These are phyloP conservation scores for Candida tropicalis DNA, from an alignment of 1,139 yeast species.

Conservation along the genomic window DNA sequence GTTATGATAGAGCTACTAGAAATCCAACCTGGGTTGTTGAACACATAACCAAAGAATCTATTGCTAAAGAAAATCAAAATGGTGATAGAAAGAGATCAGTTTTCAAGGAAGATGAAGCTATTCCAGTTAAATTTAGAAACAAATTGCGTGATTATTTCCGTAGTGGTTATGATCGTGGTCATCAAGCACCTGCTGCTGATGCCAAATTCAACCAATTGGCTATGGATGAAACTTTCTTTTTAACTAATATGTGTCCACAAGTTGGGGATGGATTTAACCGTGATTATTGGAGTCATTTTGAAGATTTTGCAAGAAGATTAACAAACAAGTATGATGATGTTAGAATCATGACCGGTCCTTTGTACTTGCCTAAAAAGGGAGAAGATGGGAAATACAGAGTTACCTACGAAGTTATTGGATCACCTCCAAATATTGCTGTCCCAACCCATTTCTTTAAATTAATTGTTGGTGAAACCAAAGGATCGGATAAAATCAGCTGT, in stretches of 20 bases:
- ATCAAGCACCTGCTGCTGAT: constrained; percentile 97
- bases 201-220: constrained; percentile 89
- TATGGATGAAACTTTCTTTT: constrained; percentile 90
- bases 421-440: constrained; percentile 95
- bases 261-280: constrained; percentile 97
- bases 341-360: constrained; percentile 90
- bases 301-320: constrained; percentile 80
- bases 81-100: constrained; percentile 80
- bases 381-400: constrained; percentile 73
- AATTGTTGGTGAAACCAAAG: constrained; percentile 73
- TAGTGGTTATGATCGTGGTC: constrained; percentile 97
- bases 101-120: constrained; percentile 83
- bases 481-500: constrained; percentile 61
- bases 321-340: constrained; percentile 71
- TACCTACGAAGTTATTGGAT: constrained; percentile 89
- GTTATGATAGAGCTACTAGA: constrained; percentile 81
- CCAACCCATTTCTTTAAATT: constrained; percentile 97
- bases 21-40: constrained; percentile 92
- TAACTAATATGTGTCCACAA: constrained; percentile 94
- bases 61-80: constrained; percentile 43
- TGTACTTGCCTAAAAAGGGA: constrained; percentile 78
- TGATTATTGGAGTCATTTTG: constrained; percentile 97
- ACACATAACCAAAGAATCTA: constrained; percentile 79
- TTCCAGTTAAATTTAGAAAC: constrained; percentile 78
- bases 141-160: constrained; percentile 84